Base-by-base conservation (phyloP, 352 stramenopile genomes). In the Lagenidium giganteum region DNA sequence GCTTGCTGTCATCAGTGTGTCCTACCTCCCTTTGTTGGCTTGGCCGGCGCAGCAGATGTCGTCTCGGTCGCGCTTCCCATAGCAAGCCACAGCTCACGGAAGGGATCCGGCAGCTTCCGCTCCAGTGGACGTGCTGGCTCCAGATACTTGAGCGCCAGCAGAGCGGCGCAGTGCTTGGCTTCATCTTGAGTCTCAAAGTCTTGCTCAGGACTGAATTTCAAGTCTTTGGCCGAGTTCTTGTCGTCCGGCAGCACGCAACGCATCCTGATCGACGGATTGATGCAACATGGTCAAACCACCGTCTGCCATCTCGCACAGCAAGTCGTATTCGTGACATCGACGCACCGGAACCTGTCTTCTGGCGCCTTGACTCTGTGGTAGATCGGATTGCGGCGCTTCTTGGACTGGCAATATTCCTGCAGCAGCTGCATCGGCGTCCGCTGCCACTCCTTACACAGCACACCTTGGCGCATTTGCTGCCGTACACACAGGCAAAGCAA, bases 101-200 rank as follows among this genome's bases (percentile, higher is more conserved):
- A 99, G 11, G 95, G 96, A 47, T 99, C 95, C 5, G 96, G 96
- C 11, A 99, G 69, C 46, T 97, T 98, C 27, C 94, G 67, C 62
- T 99, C 95, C 35, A 97, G 78, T 1, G 96, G 96, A 0, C 96
- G 71, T 11, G 75, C 73, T 4, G 87, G 88, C 44, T 98, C 93
- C n/a, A 99, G 50, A 53, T 98, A 81, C 29, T 96, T 70, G 17
- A 99, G 66, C 32, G 93, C 96, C 25, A 99, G 64, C 28, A 99
- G 67, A 14, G 93, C 93, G 4, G 75, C 79, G 40, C 81, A 93
- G 66, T 98, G 87, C 50, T 96, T 96, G 20, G 96, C 95, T 37
- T 98, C 87, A 40, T 94, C 82, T 29, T 79, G 47, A 14, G 74
- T 65, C 4, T 79, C 63, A 33, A 90, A 76, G 66, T 86, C 61